A percentile compares a stretch with the other conserved stretches of the same genome.
These are phyloP conservation scores for Paecilomyces niveus DNA, from an alignment of 2,329 filamentous ascomycete genomes.

Conservation along the genomic window DNA sequence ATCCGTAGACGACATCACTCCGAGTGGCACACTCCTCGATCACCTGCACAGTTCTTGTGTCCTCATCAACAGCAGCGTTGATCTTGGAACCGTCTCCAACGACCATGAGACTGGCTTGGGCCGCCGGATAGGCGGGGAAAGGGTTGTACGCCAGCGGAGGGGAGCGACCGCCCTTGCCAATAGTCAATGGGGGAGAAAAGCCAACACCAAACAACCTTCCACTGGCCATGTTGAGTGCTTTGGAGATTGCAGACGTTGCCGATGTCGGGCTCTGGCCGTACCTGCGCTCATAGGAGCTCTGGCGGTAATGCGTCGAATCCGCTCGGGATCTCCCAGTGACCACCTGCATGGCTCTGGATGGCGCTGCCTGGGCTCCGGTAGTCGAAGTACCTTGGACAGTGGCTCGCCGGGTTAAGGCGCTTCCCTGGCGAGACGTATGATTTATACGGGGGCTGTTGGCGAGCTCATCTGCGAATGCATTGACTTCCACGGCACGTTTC, in stretches of 20 bases:
- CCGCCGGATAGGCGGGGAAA: constrained; percentile 76
- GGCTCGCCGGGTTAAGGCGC: constrained; percentile 63
- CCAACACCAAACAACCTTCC: constrained; percentile 46
- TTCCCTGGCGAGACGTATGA: constrained; percentile 45
- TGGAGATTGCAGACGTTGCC: constrained; percentile 84
- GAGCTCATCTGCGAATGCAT: constrained; percentile 92
- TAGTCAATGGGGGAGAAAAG: constrained; percentile 42
- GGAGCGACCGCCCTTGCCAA: constrained; percentile 40
- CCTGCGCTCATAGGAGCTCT: constrained; percentile 72
- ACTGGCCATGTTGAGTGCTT: constrained; percentile 91
- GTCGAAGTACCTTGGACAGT: constrained; percentile 69
- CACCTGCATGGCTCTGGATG: constrained; percentile 68
- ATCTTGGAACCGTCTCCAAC: constrained; percentile 57
- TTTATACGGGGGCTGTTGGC: constrained; percentile 68
- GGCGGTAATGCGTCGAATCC: constrained; percentile 59
- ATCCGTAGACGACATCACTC: constrained; percentile 94
- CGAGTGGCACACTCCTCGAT: constrained; percentile 90
- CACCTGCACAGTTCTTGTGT: constrained; percentile 65
- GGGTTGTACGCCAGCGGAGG: constrained; percentile 51
- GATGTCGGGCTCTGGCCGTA: constrained; percentile 68
- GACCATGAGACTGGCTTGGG: constrained; percentile 61
- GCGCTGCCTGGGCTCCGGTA: constrained; percentile 59
- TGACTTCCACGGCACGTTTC: constrained; percentile 91
- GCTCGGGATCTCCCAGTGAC: constrained; percentile 57
- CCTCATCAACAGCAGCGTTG: constrained; percentile 63